These are phyloP conservation scores for Talinum fruticosum DNA, from an alignment of 148 eudicot species.

Conservation along the genomic window DNA sequence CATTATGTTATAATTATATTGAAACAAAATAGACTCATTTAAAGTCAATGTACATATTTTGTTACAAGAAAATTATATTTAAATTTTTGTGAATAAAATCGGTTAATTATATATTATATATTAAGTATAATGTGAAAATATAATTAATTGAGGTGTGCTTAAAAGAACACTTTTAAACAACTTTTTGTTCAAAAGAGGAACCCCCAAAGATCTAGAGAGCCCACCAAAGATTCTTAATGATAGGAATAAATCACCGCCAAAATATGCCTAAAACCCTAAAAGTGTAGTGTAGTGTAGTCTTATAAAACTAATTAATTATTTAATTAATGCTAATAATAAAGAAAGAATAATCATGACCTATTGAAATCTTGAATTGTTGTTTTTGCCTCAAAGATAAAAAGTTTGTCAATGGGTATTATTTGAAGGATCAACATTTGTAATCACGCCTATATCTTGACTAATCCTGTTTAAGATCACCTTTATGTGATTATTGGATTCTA, in stretches of 20 bases:
- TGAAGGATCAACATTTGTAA: constrained; percentile 16
- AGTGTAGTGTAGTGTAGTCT: too few species aligned
- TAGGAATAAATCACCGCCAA: neutral
- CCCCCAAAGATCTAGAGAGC: constrained; percentile 10
- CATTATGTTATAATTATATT: too few species aligned
- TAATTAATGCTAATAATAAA: neutral
- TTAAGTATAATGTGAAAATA: neutral
- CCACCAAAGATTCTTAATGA: constrained; percentile 18
- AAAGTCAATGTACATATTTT: too few species aligned
- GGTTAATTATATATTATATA: too few species aligned
- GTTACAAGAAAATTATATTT: too few species aligned
- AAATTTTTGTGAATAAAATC: too few species aligned
- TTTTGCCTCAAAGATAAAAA: constrained; percentile 6
- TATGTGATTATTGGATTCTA: constrained; percentile 37
- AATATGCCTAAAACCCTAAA: constrained; percentile 16
- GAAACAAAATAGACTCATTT: too few species aligned
- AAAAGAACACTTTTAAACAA: neutral
- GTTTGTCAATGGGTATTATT: neutral
- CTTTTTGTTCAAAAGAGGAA: neutral
- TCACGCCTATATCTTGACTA: constrained; percentile 27
- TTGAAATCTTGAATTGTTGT: neutral
- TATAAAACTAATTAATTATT: constrained; percentile 6
- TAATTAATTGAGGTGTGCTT: neutral
- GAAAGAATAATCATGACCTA: constrained; percentile 9
- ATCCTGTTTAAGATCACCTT: constrained; percentile 15